A percentile compares a stretch with the other conserved stretches of the same genome.
Conservation (phyloP, 352 stramenopile species). For the Halophytophthora batemanensis region DNA sequence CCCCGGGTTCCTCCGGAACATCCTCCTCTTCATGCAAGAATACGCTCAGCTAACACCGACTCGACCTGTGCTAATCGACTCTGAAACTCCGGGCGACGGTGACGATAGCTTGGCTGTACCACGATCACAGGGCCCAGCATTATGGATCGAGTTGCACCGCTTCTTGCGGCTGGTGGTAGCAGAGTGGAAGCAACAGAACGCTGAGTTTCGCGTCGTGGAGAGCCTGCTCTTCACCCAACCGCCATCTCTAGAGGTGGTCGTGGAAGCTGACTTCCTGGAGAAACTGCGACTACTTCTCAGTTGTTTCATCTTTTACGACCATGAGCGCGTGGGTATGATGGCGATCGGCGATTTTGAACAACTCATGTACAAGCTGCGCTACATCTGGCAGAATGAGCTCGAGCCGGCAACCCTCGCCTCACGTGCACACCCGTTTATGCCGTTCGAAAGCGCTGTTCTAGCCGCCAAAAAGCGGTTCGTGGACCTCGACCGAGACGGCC, state of each 20-base stretch:
- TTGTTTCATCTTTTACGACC: constrained; percentile 74
- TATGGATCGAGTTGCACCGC: constrained; percentile 66
- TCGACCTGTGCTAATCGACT: constrained; percentile 5
- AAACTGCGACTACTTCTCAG: constrained; percentile 64
- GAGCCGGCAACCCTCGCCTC: constrained; percentile 5
- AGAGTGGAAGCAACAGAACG: constrained; percentile 70
- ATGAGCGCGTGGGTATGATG: constrained; percentile 51
- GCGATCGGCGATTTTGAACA: constrained; percentile 44
- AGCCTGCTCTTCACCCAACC: constrained; percentile 45
- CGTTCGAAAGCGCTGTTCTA: constrained; percentile 53
- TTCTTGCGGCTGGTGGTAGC: constrained; percentile 60
- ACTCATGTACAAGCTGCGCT: constrained; percentile 52
- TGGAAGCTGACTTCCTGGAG: constrained; percentile 31
- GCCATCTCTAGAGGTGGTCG: constrained; percentile 7
- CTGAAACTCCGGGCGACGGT: constrained; percentile 5
- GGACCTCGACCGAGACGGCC: constrained; percentile 52
- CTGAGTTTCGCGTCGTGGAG: constrained; percentile 48
- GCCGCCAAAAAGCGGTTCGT: constrained; percentile 45
- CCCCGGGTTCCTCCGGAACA: constrained; percentile 52
- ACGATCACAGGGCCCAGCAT: not conserved
- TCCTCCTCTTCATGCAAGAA: constrained; percentile 47
- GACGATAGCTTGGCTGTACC: not conserved
- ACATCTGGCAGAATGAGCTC: constrained; percentile 58
- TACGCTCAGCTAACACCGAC: constrained; percentile 41
- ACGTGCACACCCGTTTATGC: constrained; percentile 30